These are phyloP conservation scores for Eremothecium cymbalariae DNA, from an alignment of 1,139 yeast genomes.

Conservation along the genomic window DNA sequence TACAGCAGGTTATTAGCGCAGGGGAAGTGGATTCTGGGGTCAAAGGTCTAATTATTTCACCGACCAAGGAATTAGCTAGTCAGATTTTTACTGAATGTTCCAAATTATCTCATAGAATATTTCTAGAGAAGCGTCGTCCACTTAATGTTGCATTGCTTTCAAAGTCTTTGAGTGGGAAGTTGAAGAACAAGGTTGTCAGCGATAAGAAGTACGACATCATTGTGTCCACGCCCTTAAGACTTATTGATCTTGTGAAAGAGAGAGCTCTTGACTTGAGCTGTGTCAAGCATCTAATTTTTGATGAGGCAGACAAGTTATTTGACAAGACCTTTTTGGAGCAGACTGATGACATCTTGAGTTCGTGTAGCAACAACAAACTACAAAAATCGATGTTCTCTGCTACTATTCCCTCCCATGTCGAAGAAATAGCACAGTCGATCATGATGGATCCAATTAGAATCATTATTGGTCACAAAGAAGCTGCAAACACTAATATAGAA, in stretches of 20 bases:
- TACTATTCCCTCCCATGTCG: conserved; percentile 90
- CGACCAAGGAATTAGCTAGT: conserved; percentile 84
- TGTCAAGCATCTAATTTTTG: conserved; percentile 72
- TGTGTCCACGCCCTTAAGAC: conserved; percentile 80
- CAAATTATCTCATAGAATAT: conserved; percentile 41
- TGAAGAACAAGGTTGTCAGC: conserved; percentile 50
- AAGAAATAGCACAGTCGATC: conserved; percentile 74
- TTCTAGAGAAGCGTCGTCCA: conserved; percentile 37
- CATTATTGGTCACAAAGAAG: conserved; percentile 89
- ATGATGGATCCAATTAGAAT: conserved; percentile 77
- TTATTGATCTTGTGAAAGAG: conserved; percentile 66
- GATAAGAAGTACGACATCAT: conserved; percentile 67
- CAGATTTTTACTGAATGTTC: conserved; percentile 73
- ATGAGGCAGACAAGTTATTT: conserved; percentile 92
- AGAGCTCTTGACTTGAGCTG: conserved; percentile 51
- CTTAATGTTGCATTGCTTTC: conserved; percentile 62
- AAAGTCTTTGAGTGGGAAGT: conserved; percentile 65
- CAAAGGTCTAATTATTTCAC: conserved; percentile 76
- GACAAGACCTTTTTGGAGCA: conserved; percentile 89
- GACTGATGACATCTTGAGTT: conserved; percentile 73
- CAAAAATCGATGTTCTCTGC: conserved; percentile 86
- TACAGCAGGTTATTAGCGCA: conserved; percentile 43
- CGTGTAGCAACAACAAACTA: conserved; percentile 43
- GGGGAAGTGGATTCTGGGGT: conserved; percentile 38
- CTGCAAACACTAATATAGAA: conserved; percentile 76